phyloP scores from a whole-genome alignment of 139 green algal species.

The Chlorella vulgaris region DNA sequence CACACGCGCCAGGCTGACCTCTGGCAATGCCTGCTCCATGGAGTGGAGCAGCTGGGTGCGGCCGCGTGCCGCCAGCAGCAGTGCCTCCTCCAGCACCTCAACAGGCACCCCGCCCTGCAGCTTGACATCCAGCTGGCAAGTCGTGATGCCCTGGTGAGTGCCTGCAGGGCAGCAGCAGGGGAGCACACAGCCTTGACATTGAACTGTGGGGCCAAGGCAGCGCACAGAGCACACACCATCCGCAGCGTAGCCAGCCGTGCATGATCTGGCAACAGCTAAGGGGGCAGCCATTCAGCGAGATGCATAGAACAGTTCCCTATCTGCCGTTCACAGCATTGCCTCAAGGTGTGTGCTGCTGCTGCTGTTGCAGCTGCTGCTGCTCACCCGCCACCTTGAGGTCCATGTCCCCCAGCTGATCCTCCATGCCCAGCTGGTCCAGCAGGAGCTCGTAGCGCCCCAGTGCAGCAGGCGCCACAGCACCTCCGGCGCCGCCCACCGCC shows the following conservation, averaged over 20 bases:
- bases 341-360: too few species aligned
- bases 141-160: slow-evolving; percentile 63
- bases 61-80: slow-evolving; percentile 41
- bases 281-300: background rate
- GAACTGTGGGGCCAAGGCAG: background rate
- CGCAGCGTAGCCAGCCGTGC: background rate
- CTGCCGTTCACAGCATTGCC: too few species aligned
- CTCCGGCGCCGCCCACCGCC: background rate
- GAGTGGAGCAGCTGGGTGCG: slow-evolving; percentile 42
- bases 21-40: slow-evolving; percentile 55
- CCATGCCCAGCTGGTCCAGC: slow-evolving; percentile 57
- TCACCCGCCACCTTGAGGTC: slow-evolving; percentile 68
- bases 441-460: slow-evolving; percentile 54
- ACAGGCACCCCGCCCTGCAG: slow-evolving; percentile 63
- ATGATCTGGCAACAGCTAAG: background rate
- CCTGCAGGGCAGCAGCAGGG: slow-evolving; percentile 35
- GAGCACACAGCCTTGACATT: background rate
- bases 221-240: background rate
- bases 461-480: background rate
- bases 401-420: slow-evolving; percentile 75
- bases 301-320: background rate
- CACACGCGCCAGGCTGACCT: background rate
- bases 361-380: background rate
- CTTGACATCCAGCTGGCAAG: slow-evolving; percentile 74
- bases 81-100: slow-evolving; percentile 38